Evolutionary conservation across 345 rosid species (phyloP).

Genomic region (Dovyalis caffra): DNA sequence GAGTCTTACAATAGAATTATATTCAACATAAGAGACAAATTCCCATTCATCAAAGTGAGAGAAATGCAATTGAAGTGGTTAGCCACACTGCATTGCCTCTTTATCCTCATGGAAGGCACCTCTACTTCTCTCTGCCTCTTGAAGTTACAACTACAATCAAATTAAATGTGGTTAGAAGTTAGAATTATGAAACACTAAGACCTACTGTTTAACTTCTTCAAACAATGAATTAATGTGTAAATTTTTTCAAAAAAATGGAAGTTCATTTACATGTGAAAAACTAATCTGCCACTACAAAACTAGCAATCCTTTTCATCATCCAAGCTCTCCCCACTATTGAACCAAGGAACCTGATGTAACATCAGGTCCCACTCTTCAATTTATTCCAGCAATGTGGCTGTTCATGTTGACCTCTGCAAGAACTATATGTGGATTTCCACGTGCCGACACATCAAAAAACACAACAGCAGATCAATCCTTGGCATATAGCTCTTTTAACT

Average conservation of each 20-base stretch:
- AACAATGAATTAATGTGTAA: slow-evolving; percentile 4
- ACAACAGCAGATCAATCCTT: neutral
- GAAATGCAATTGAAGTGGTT: neutral
- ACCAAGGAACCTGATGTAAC: neutral
- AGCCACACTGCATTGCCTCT: no score
- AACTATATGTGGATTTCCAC: neutral
- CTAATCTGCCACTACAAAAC: slow-evolving; percentile 22
- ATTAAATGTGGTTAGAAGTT: neutral
- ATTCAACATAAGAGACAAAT: neutral
- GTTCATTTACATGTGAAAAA: slow-evolving; percentile 20
- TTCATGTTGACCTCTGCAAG: neutral
- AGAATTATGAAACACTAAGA: neutral
- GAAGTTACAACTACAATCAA: neutral
- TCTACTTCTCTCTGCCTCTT: no score
- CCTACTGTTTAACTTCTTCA: neutral
- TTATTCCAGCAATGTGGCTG: neutral
- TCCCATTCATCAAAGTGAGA: neutral
- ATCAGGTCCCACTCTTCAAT: slow-evolving; percentile 14
- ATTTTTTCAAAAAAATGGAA: neutral
- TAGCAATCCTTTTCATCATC: slow-evolving; percentile 10
- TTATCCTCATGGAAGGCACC: no score
- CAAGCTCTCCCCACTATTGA: slow-evolving; percentile 8
- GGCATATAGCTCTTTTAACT: slow-evolving; percentile 5
- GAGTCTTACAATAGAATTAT: neutral
- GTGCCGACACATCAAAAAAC: neutral